Conservation (phyloP, 2,329 filamentous ascomycete species). For the Fusarium vanettenii region DNA sequence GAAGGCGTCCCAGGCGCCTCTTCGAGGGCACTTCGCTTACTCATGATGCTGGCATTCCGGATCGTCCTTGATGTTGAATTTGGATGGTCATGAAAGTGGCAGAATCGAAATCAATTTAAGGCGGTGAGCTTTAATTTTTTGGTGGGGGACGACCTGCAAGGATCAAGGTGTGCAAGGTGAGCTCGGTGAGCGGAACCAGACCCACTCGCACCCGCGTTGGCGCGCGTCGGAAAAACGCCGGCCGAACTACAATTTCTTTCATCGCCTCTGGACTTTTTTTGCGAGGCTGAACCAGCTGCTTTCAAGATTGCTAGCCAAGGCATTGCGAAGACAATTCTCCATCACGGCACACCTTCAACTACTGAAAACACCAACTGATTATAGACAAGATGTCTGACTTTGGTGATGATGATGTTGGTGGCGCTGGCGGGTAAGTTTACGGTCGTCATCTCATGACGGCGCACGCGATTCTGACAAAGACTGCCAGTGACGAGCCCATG, state of each 20-base stretch:
- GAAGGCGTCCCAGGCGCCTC: slow-evolving; percentile 39
- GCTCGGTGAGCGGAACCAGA: slow-evolving; percentile 18
- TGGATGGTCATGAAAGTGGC: slow-evolving; percentile 36
- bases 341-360: neutral
- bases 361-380: slow-evolving; percentile 5
- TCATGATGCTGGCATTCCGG: slow-evolving; percentile 46
- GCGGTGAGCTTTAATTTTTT: slow-evolving; percentile 49
- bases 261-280: slow-evolving; percentile 46
- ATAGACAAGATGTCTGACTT: slow-evolving; percentile 75
- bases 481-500: slow-evolving; percentile 73
- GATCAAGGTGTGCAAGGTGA: slow-evolving; percentile 17
- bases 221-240: slow-evolving; percentile 46
- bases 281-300: slow-evolving; percentile 36
- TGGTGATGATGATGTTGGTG: slow-evolving; percentile 73
- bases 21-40: slow-evolving; percentile 47
- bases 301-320: slow-evolving; percentile 33
- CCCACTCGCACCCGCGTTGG: neutral
- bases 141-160: slow-evolving; percentile 44
- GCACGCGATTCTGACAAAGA: slow-evolving; percentile 39
- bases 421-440: slow-evolving; percentile 67
- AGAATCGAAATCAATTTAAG: slow-evolving; percentile 48
- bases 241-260: slow-evolving; percentile 44
- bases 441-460: neutral
- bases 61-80: slow-evolving; percentile 9
- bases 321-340: slow-evolving; percentile 21